Base-by-base conservation (phyloP, 169 alveolate genomes). In the Eimeria maxima region DNA sequence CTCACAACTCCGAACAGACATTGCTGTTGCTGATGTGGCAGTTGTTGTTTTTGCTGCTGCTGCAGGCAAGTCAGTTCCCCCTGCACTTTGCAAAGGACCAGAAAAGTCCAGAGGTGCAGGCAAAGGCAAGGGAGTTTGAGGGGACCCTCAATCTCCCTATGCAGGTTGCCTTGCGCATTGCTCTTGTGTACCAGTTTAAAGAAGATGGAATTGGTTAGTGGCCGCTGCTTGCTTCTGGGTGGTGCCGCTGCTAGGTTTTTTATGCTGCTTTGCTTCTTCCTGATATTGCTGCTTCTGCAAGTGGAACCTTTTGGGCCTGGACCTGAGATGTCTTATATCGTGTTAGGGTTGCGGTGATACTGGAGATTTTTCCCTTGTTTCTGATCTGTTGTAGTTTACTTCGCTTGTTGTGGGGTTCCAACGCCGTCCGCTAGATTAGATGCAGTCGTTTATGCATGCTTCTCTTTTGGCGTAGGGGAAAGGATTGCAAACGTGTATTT, bases 51-150 rank as follows among this genome's bases (percentile, higher is more conserved):
- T 24, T 45, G 80, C 38, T 50, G 91, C 84, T 87, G 83, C 44
- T 20, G 33, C 80, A 87, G 83, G 29, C 42, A 0, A 42, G 29
- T 24, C 42, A 24, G 38, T 8, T 24, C 13, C 33, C 53, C n/a
- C 84, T 44, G 53, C 33, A 38, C 14, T 93, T 93, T 45, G 84
- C 87, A 11, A 86, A 78, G 55, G 86, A 93, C 60, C 73, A 86
- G 53, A 76, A 63, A 63, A 93, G 96, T 60, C 93, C 93, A 4
- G 96, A 93, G 67, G 96, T 93, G 76, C 84, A 57, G 67, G n/a
- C 50, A 18, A 60, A 44, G 87, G 93, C 96, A 5, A 42, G 50
- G 20, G 76, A 33, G 44, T 38, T 93, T 6, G 84, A 42, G 87
- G 27, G 22, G 45, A n/a, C 60, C 57, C 65, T n/a, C 18, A 53